phyloP scores from a whole-genome alignment of 2,329 filamentous ascomycete genomes.

The Trichoderma pleuroti region DNA sequence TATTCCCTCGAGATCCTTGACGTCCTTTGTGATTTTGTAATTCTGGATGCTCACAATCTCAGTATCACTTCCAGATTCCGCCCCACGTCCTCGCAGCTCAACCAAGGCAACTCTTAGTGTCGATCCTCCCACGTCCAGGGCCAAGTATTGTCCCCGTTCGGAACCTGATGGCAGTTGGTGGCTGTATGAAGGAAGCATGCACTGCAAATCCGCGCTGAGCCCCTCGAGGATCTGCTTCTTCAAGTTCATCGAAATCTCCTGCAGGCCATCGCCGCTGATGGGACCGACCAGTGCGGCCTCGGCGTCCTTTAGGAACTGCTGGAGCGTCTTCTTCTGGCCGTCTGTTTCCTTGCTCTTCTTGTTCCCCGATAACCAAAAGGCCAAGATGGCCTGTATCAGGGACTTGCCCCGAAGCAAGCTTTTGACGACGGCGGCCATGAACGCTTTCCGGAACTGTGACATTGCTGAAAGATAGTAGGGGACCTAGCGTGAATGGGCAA shows the following conservation, averaged over 20 bases:
- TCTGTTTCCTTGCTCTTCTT: conserved; percentile 26
- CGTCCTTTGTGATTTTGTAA: conserved; percentile 53
- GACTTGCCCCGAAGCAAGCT: conserved; percentile 58
- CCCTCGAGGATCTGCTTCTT: conserved; percentile 54
- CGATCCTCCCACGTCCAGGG: conserved; percentile 66
- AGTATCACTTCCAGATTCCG: conserved; percentile 38
- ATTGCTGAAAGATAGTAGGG: conserved; percentile 53
- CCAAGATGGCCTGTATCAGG: conserved; percentile 54
- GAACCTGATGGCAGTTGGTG: conserved; percentile 59
- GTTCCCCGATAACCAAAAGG: conserved; percentile 46
- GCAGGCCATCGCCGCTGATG: conserved; percentile 44
- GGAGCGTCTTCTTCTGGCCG: conserved; percentile 31
- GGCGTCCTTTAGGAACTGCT: conserved; percentile 57
- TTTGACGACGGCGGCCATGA: conserved; percentile 54
- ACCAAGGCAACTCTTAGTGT: conserved; percentile 64
- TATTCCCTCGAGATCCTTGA: conserved; percentile 56
- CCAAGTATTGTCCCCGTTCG: conserved; percentile 58
- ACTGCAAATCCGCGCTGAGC: conserved; percentile 50
- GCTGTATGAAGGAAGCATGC: conserved; percentile 65
- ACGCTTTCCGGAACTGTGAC: conserved; percentile 52
- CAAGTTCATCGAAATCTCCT: conserved; percentile 46
- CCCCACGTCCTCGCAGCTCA: conserved; percentile 49
- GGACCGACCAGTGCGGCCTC: conserved; percentile 50
- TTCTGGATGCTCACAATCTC: conserved; percentile 53
- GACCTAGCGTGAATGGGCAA: conserved; percentile 39